Base-by-base conservation (phyloP, 2,329 filamentous ascomycete genomes). In the Trichoderma sp. region DNA sequence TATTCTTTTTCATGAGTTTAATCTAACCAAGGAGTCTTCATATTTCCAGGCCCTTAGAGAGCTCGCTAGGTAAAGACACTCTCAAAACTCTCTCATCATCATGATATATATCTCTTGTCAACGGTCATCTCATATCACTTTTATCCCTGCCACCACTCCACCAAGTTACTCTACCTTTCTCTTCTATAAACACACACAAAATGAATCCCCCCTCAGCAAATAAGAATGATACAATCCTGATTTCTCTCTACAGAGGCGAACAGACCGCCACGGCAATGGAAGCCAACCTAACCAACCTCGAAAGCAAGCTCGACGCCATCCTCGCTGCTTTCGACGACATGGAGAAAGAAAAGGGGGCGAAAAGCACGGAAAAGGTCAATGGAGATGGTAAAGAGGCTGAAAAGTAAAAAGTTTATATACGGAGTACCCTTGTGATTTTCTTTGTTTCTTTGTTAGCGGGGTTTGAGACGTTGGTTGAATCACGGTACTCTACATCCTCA, bases 291-390 rank as follows among this genome's bases (percentile, higher is more conserved):
- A 81, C 83, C 9, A 84, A 76, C 39, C 82, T 90, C 24, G 87
- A 89, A 78, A 82, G 80, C 76, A 88, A 85, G 77, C 83, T 90
- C n/a, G 87, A 89, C 73, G 83, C 83, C 72, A 80, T 90, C 26
- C 81, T 90, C 26, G 85, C 84, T 18, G 83, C 83, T 28, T 80
- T 88, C 63, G 86, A 86, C 71, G 18, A 32, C 76, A 74, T 18
- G 32, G 66, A 43, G 53, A 60, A 15, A 32, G 24, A 60, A 34
- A 69, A 26, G 11, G 56, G 36, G 3, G 8, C 4, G 21, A 32
- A 61, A 7, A 24, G 34, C 56, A 43, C 32, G 30, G 56, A 67
- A 32, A 67, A 69, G 58, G 36, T 6, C 39, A 8, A 26, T 58
- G 6, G 61, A 69, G 69, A 58, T 51, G 12, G 32, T 24, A 63